These are phyloP conservation scores for Venturia oleaginea DNA, from an alignment of 2,329 filamentous ascomycete species.

Conservation along the genomic window DNA sequence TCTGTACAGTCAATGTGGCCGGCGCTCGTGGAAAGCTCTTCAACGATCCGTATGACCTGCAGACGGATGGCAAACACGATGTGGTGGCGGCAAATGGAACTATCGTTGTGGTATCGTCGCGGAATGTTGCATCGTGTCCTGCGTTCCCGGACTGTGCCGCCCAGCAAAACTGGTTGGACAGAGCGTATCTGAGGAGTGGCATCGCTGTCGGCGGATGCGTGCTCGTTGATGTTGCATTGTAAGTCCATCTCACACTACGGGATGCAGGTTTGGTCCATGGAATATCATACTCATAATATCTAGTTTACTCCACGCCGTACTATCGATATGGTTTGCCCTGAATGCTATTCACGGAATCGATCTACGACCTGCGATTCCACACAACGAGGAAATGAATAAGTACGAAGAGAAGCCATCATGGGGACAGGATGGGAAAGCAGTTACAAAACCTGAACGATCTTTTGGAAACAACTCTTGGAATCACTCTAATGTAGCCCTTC, in stretches of 20 bases:
- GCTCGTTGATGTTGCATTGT: background rate
- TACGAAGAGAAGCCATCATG: background rate
- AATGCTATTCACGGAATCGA: background rate
- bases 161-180: background rate
- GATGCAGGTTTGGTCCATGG: background rate
- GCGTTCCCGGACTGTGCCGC: background rate
- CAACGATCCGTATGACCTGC: background rate
- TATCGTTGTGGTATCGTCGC: background rate
- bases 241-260: background rate
- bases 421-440: background rate
- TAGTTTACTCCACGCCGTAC: background rate
- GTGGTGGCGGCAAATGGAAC: slow-evolving; percentile 1
- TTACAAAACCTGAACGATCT: background rate
- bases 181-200: background rate
- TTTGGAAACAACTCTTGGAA: background rate
- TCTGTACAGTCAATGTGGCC: background rate
- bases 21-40: background rate
- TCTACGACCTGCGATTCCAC: background rate
- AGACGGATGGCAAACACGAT: background rate
- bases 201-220: slow-evolving; percentile 7
- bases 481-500: background rate
- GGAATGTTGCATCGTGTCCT: slow-evolving; percentile 3
- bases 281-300: background rate
- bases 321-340: background rate
- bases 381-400: background rate